Evolutionary conservation across 2,329 filamentous ascomycete genomes (phyloP).

Genomic region (Aspergillus floridensis): DNA sequence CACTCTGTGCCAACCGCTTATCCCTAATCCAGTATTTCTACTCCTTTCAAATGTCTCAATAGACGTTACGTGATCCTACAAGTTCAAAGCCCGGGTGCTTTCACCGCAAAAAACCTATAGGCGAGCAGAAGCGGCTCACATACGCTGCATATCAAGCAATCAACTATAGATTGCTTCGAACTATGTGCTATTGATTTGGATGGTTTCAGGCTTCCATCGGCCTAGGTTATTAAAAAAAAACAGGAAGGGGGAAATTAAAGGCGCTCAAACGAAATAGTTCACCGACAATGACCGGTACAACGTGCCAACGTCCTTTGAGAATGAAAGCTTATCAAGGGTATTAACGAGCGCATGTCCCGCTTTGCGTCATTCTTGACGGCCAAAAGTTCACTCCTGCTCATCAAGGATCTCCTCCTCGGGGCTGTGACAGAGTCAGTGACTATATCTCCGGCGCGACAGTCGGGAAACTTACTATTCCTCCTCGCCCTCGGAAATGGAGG

Average conservation of each 20-base stretch:
- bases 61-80: too few relatives aligned
- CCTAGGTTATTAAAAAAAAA: conserved; percentile 36
- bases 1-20: too few relatives aligned
- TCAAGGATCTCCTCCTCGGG: conserved; percentile 77
- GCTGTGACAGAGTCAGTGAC: conserved; percentile 28
- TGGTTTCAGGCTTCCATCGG: conserved; percentile 20
- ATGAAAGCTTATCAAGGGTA: conserved; percentile 37
- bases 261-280: conserved; percentile 39
- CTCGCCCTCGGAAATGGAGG: conserved; percentile 93
- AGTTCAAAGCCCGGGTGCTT: too few relatives aligned
- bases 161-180: conserved; percentile 28
- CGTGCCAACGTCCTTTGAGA: conserved; percentile 26
- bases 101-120: too few relatives aligned
- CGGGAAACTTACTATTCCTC: conserved; percentile 68
- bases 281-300: conserved; percentile 23
- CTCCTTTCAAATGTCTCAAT: too few relatives aligned
- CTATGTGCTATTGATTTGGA: conserved; percentile 33
- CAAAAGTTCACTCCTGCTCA: conserved; percentile 63
- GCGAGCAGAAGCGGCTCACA: too few relatives aligned
- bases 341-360: conserved; percentile 36
- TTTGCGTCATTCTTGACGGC: conserved; percentile 17
- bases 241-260: conserved; percentile 34
- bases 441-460: neutral
- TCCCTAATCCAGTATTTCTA: too few relatives aligned
- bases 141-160: neutral